Conservation (phyloP, 78 protist genomes). For the Polysphondylium violaceum region DNA sequence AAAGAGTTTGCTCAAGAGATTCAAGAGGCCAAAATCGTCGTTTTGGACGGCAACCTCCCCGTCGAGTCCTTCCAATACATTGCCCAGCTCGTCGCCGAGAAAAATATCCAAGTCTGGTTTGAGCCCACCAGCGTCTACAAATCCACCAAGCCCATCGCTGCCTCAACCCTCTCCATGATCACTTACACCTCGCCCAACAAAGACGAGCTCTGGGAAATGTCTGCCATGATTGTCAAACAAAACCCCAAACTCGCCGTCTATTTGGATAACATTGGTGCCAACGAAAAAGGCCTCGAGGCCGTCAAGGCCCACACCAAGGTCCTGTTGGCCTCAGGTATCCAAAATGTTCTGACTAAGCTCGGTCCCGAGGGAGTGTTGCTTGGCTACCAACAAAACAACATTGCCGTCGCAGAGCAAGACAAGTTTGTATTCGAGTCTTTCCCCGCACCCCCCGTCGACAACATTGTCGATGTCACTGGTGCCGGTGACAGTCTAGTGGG, state of each 20-base stretch:
- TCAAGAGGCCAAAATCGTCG: neutral
- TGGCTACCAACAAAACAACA: neutral
- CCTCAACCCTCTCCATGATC: neutral
- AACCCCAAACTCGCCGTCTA: neutral
- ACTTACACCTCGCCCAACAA: constrained; percentile 49
- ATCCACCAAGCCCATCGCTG: constrained; percentile 16
- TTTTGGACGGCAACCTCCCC: constrained; percentile 78
- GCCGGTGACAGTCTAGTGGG: constrained; percentile 66
- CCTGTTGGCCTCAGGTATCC: constrained; percentile 31
- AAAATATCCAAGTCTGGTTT: constrained; percentile 24
- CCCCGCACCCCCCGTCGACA: constrained; percentile 22
- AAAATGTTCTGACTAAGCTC: constrained; percentile 7
- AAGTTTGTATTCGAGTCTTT: constrained; percentile 1
- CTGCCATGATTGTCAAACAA: too few species aligned
- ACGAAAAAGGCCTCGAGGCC: constrained; percentile 7
- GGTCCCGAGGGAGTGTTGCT: constrained; percentile 45
- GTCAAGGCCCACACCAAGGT: constrained; percentile 17
- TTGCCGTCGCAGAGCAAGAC: neutral
- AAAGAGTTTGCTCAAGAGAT: neutral
- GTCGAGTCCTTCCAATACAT: constrained; percentile 45
- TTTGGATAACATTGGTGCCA: neutral
- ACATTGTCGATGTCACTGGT: constrained; percentile 56
- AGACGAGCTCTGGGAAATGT: constrained; percentile 43
- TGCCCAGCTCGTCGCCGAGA: neutral
- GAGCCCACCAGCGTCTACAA: constrained; percentile 69